Percentiles rank a stretch among this genome's conserved stretches.
Evolutionary conservation across 1,139 yeast genomes (phyloP).

Genomic region (Chernovozyma aurita): DNA sequence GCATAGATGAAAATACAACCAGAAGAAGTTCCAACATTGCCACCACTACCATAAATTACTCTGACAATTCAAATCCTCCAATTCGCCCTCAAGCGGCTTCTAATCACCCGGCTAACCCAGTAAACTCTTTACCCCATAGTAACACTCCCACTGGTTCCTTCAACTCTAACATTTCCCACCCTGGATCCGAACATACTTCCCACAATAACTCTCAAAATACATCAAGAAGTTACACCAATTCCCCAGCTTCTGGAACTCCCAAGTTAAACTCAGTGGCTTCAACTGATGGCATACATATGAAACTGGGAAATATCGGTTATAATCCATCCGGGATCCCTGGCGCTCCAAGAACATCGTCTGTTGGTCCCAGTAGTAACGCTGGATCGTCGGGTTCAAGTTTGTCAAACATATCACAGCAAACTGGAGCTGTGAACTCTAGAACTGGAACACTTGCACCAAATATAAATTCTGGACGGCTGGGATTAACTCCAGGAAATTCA

Average conservation of each 20-base stretch:
- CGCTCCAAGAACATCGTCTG: background rate
- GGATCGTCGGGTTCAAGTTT: background rate
- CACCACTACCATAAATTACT: background rate
- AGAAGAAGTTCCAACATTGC: background rate
- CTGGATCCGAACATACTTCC: background rate
- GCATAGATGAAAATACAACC: background rate
- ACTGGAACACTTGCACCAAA: background rate
- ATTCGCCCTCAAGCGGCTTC: background rate
- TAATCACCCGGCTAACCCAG: background rate
- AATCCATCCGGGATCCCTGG: background rate
- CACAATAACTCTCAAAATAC: background rate
- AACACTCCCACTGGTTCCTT: background rate
- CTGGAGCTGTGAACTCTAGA: background rate
- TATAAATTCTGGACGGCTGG: background rate
- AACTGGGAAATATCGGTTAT: background rate
- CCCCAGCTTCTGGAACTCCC: constrained; percentile 4
- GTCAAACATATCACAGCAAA: background rate
- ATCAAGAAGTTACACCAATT: background rate
- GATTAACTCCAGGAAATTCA: too few species aligned
- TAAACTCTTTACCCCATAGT: background rate
- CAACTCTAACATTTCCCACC: background rate
- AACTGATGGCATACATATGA: too few species aligned
- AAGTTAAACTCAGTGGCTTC: background rate
- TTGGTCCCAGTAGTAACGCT: background rate
- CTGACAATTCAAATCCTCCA: background rate